Conservation (phyloP, 306 rosid species). For the Lupinus albus region DNA sequence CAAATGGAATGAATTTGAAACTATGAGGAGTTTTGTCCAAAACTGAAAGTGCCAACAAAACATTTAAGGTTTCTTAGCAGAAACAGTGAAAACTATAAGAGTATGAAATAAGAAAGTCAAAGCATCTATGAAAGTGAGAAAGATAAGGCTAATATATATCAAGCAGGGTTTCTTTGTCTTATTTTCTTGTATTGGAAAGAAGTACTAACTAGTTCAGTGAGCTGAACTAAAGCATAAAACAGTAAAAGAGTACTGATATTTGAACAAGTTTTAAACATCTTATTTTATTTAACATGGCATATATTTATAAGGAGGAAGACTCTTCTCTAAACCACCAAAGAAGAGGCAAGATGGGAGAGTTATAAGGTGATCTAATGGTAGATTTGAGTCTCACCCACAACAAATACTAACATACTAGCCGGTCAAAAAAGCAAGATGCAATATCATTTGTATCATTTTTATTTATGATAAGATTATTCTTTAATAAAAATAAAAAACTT, state of each 20-base stretch:
- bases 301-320: too few relatives aligned
- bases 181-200: slow-evolving; percentile 25
- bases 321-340: too few relatives aligned
- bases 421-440: too few relatives aligned
- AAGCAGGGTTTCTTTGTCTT: not conserved
- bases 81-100: slow-evolving; percentile 33
- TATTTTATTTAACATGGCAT: too few relatives aligned
- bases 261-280: too few relatives aligned
- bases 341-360: too few relatives aligned
- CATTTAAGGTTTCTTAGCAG: not conserved
- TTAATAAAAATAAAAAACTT: too few relatives aligned
- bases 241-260: slow-evolving; percentile 22
- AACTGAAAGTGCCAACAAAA: slow-evolving; percentile 12
- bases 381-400: too few relatives aligned
- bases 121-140: slow-evolving; percentile 16
- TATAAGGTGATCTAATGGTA: too few relatives aligned
- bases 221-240: slow-evolving; percentile 28
- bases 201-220: slow-evolving; percentile 21
- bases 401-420: too few relatives aligned
- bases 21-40: slow-evolving; percentile 28
- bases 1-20: slow-evolving; percentile 23
- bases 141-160: slow-evolving; percentile 11
- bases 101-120: slow-evolving; percentile 30
- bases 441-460: too few relatives aligned
- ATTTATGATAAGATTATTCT: too few relatives aligned